A percentile compares a stretch with the other conserved stretches of the same genome.
Evolutionary conservation across 1,139 yeast genomes (phyloP).

Genomic region (Kazachstania sp.): DNA sequence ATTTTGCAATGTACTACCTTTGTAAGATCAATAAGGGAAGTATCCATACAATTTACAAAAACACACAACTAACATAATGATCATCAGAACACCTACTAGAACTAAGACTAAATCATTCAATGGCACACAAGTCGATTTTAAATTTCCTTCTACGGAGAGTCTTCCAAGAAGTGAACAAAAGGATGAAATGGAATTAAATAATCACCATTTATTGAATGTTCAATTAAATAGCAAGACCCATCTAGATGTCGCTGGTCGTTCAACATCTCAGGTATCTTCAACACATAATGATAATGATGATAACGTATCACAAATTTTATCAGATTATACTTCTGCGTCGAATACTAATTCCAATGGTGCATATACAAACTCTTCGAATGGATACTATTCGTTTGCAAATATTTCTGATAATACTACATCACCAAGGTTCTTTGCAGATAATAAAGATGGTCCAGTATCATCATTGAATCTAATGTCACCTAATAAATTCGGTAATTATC

Average conservation of each 20-base stretch:
- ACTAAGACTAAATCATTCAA: slow-evolving; percentile 28
- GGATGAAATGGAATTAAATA: slow-evolving; percentile 20
- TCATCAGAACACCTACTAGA: slow-evolving; percentile 27
- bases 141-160: slow-evolving; percentile 23
- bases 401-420: slow-evolving; percentile 31
- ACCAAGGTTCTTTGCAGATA: slow-evolving; percentile 9
- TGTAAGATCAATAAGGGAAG: too few relatives aligned
- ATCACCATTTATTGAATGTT: slow-evolving; percentile 25
- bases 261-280: neutral
- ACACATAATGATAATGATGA: slow-evolving; percentile 11
- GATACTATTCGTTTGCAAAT: slow-evolving; percentile 31
- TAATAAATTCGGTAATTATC: slow-evolving; percentile 3
- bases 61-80: slow-evolving; percentile 2
- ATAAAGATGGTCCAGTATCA: slow-evolving; percentile 1
- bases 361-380: slow-evolving; percentile 24
- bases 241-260: neutral
- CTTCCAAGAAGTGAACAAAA: slow-evolving; percentile 7
- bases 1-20: too few relatives aligned
- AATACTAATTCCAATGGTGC: slow-evolving; percentile 15
- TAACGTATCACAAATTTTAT: slow-evolving; percentile 20
- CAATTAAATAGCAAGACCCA: neutral
- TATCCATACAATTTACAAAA: neutral
- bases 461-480: neutral
- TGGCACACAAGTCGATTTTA: slow-evolving; percentile 27
- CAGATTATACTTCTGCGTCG: slow-evolving; percentile 21